These are phyloP conservation scores for Jaenimonas drosophilae DNA, from an alignment of 208 protist species.

Conservation along the genomic window DNA sequence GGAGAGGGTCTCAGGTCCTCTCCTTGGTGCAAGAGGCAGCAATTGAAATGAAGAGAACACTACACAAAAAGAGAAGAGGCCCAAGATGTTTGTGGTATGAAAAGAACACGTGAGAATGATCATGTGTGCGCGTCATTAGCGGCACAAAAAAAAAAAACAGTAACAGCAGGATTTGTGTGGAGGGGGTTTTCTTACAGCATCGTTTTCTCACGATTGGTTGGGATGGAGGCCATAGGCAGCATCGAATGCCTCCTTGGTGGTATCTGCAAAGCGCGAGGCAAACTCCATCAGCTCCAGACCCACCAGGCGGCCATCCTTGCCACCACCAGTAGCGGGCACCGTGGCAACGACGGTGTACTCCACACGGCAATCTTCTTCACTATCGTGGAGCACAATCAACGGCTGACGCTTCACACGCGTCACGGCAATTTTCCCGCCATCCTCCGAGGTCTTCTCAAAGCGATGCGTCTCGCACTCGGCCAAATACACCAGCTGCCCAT, in stretches of 20 bases:
- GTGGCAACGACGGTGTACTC: conserved; percentile 63
- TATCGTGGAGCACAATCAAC: conserved; percentile 78
- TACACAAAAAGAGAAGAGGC: too few relatives aligned
- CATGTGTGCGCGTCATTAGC: neutral
- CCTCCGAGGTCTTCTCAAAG: conserved; percentile 68
- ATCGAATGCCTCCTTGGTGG: conserved; percentile 40
- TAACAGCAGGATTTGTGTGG: neutral
- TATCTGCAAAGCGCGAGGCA: conserved; percentile 24
- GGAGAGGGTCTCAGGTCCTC: too few relatives aligned
- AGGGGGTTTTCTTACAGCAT: neutral
- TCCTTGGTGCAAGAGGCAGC: too few relatives aligned
- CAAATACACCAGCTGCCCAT: conserved; percentile 87
- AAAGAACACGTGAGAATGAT: neutral
- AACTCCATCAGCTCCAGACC: conserved; percentile 57
- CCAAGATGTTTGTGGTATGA: too few relatives aligned
- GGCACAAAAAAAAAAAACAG: conserved; percentile 8
- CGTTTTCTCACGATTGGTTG: neutral
- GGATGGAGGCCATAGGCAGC: conserved; percentile 1
- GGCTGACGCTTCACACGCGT: conserved; percentile 73
- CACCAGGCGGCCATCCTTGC: conserved; percentile 57
- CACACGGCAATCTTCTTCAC: conserved; percentile 77
- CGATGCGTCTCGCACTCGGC: conserved; percentile 73
- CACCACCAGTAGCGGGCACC: conserved; percentile 35
- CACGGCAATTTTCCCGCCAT: conserved; percentile 44
- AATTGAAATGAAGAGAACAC: conserved; percentile 3